These are phyloP conservation scores for Geranium incanum DNA, from an alignment of 441 rosid genomes.

Conservation along the genomic window DNA sequence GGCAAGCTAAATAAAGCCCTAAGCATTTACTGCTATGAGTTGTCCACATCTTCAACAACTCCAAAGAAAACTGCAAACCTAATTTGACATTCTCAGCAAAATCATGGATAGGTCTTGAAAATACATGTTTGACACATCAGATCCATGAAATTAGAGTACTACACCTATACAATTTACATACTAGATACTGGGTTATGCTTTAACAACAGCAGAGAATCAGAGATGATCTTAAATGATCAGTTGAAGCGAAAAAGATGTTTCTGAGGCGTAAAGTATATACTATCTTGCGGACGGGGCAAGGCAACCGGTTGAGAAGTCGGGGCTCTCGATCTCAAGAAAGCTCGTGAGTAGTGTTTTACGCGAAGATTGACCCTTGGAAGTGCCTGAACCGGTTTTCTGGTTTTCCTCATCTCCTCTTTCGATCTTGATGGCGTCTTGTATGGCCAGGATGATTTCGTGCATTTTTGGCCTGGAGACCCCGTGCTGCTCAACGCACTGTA, in stretches of 20 bases:
- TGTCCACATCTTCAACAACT: not conserved
- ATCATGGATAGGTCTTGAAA: not conserved
- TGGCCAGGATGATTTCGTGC: conserved; percentile 74
- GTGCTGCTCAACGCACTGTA: conserved; percentile 73
- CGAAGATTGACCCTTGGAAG: conserved; percentile 59
- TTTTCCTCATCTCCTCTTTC: conserved; percentile 45
- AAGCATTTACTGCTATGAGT: not conserved
- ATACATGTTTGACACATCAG: not conserved
- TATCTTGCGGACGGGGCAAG: conserved; percentile 70
- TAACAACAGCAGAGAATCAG: not conserved
- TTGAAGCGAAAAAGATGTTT: not conserved
- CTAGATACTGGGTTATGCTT: not conserved
- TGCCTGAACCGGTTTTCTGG: conserved; percentile 24
- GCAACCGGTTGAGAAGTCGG: conserved; percentile 63
- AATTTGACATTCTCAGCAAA: not conserved
- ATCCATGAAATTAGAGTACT: not conserved
- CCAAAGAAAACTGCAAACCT: not conserved
- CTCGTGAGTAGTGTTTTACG: conserved; percentile 76
- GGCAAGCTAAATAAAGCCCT: not conserved
- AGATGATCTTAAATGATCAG: not conserved
- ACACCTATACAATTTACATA: not conserved
- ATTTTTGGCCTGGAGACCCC: conserved; percentile 62
- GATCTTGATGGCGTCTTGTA: conserved; percentile 76
- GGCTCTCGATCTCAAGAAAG: conserved; percentile 82
- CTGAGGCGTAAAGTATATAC: not conserved